phyloP scores from a whole-genome alignment of 352 stramenopile species.

The Phytopythium cucurbitacearum region DNA sequence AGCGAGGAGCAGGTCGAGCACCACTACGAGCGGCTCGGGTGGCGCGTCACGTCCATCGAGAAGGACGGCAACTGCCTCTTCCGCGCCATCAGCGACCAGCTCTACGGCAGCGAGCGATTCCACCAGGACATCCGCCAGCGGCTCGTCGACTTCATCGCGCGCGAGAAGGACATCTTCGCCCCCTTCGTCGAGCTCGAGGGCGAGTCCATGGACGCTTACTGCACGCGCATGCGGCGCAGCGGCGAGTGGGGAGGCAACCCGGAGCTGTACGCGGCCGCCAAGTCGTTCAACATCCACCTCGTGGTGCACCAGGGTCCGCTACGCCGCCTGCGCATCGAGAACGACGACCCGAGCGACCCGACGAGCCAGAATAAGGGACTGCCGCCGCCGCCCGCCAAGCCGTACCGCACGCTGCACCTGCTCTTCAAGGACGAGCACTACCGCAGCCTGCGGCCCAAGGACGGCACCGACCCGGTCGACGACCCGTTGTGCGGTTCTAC shows the following conservation, averaged over 20 bases:
- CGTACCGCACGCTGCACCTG: slow-evolving; percentile 37
- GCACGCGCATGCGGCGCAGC: slow-evolving; percentile 35
- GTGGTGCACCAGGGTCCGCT: slow-evolving; percentile 50
- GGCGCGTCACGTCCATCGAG: slow-evolving; percentile 19
- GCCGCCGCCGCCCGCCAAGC: slow-evolving; percentile 5
- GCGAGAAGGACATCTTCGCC: slow-evolving; percentile 28
- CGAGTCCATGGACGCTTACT: slow-evolving; percentile 32
- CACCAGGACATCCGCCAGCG: slow-evolving; percentile 35
- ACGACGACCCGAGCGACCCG: slow-evolving; percentile 10
- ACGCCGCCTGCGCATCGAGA: slow-evolving; percentile 38
- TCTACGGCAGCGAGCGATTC: slow-evolving; percentile 41
- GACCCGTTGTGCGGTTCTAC: background rate
- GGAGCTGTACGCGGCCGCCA: slow-evolving; percentile 54
- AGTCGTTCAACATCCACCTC: slow-evolving; percentile 54
- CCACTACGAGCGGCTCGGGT: slow-evolving; percentile 31
- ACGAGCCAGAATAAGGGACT: background rate
- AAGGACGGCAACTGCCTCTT: slow-evolving; percentile 58
- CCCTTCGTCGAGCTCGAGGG: slow-evolving; percentile 32
- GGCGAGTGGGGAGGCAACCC: slow-evolving; percentile 58
- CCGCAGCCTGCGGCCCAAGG: slow-evolving; percentile 37
- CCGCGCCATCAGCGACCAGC: slow-evolving; percentile 51
- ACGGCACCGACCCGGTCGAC: slow-evolving; percentile 9
- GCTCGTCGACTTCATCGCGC: slow-evolving; percentile 39
- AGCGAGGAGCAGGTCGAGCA: slow-evolving; percentile 32
- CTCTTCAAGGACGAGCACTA: slow-evolving; percentile 53